These are phyloP conservation scores for Sporisorium sorghi DNA, from an alignment of 1,284 basidiomycete genomes.

Conservation along the genomic window DNA sequence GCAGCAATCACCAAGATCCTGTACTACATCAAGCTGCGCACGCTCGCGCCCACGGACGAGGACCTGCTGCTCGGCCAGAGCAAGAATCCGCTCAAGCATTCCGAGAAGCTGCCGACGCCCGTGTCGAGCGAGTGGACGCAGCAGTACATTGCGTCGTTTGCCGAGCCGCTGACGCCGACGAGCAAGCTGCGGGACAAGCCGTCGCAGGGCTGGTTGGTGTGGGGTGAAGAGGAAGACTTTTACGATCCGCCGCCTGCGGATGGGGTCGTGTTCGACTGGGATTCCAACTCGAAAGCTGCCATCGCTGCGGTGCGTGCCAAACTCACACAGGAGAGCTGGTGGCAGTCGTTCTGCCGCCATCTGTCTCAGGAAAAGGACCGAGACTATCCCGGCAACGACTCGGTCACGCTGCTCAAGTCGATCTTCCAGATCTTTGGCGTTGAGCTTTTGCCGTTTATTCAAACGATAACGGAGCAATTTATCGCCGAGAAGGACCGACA, in stretches of 20 bases:
- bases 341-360: conserved; percentile 70
- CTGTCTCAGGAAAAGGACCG: conserved; percentile 64
- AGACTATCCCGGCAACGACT: conserved; percentile 66
- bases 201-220: conserved; percentile 85
- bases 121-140: conserved; percentile 73
- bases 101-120: conserved; percentile 52
- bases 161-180: conserved; percentile 67
- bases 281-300: conserved; percentile 75
- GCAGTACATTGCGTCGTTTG: conserved; percentile 73
- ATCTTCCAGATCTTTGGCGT: conserved; percentile 74
- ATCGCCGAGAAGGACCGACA: conserved; percentile 81
- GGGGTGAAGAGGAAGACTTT: conserved; percentile 80
- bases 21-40: conserved; percentile 84
- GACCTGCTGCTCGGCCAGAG: conserved; percentile 85
- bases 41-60: conserved; percentile 77
- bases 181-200: conserved; percentile 81
- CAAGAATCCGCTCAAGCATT: conserved; percentile 78
- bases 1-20: conserved; percentile 82
- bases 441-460: conserved; percentile 73
- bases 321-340: conserved; percentile 76
- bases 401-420: conserved; percentile 72
- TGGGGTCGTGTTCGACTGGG: conserved; percentile 76
- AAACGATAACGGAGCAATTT: conserved; percentile 76
- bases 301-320: conserved; percentile 75
- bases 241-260: conserved; percentile 74